Base-by-base conservation (phyloP, 352 stramenopile genomes). In the Aphanomyces astaci region DNA sequence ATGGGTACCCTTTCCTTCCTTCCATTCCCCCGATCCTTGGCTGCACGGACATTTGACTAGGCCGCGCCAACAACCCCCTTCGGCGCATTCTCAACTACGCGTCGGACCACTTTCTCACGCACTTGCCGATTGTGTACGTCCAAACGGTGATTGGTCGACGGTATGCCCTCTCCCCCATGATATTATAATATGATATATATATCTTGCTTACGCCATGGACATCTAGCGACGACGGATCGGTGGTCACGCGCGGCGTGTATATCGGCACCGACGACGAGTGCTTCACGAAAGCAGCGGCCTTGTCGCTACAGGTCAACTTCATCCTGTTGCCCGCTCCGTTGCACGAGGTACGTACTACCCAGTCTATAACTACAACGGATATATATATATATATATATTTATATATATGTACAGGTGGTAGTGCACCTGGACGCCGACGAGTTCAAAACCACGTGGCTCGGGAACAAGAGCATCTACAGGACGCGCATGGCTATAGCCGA, bases 381-480 rank as follows among this genome's bases (percentile, higher is more conserved):
- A n/a, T n/a, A n/a, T n/a, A n/a, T n/a, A n/a, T n/a, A n/a, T n/a
- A n/a, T n/a, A n/a, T n/a, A n/a, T n/a, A n/a, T n/a, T n/a, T n/a
- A n/a, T n/a, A n/a, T n/a, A n/a, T n/a, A n/a, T n/a, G n/a, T n/a
- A n/a, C n/a, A 80, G 75, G 85, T 98, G 22, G 94, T 99, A 1
- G 95, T 98, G n/a, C 98, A 96, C 72, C 71, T 99, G 48, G 96
- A 98, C 64, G 82, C 87, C 24, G 76, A 98, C 27, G 95, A 98
- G 74, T 99, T 98, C 82, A 96, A 98, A 74, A 98, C 95, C 5
- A 99, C 96, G 11, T 99, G 96, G 96, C 76, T 99, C 15, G 96
- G 95, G 7, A 98, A 98, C 81, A 99, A 99, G 75, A 90, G 90
- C 33, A 98, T 99, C 70, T 99, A 99, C 72, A 79, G 96, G 51